phyloP scores from a whole-genome alignment of 2,329 filamentous ascomycete genomes.

The Fusarium irregulare region DNA sequence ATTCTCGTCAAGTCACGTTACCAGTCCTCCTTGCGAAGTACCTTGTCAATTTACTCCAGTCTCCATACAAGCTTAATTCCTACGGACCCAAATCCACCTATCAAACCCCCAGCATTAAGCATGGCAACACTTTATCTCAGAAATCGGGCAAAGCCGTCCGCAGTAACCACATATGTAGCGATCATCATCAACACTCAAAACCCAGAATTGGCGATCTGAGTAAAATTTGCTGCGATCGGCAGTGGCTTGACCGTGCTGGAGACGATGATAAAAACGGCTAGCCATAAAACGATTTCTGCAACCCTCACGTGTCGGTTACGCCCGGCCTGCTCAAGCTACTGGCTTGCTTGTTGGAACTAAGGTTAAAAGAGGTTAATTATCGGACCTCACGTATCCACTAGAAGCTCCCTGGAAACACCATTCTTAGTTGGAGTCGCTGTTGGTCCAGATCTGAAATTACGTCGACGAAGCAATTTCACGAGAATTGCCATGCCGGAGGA shows the following conservation, averaged over 20 bases:
- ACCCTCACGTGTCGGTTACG: slow-evolving; percentile 24
- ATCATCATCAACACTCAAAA: background rate
- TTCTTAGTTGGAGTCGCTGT: background rate
- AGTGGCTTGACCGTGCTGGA: background rate
- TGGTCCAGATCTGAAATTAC: background rate
- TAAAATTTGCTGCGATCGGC: background rate
- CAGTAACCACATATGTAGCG: background rate
- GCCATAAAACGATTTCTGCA: background rate
- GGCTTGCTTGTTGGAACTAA: background rate
- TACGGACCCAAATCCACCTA: background rate
- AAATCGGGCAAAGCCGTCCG: background rate
- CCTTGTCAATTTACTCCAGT: no score
- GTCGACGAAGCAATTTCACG: background rate
- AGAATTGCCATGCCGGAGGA: background rate
- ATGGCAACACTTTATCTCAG: background rate
- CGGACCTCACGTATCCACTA: slow-evolving; percentile 3
- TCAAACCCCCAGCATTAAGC: background rate
- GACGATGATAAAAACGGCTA: slow-evolving; percentile 3
- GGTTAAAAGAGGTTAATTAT: background rate
- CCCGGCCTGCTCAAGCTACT: slow-evolving; percentile 4
- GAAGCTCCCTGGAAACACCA: slow-evolving; percentile 16
- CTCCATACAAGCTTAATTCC: background rate
- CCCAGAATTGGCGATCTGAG: background rate
- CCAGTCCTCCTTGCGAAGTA: no score
- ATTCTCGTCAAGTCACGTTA: background rate